These are phyloP conservation scores for Backusella tuberculispora DNA, from an alignment of 192 early-diverging fungal genomes.

Conservation along the genomic window DNA sequence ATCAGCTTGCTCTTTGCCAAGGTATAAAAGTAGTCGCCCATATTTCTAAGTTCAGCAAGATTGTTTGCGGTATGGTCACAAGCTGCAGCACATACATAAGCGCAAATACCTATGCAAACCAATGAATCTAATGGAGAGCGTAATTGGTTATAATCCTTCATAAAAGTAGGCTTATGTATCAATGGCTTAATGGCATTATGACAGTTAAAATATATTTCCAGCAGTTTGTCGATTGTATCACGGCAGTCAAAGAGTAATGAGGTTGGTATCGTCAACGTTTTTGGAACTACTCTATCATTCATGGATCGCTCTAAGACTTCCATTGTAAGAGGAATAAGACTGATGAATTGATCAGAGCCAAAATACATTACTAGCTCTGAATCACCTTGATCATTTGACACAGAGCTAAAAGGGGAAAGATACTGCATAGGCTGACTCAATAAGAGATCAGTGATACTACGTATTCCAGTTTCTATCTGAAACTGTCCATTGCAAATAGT, in stretches of 20 bases:
- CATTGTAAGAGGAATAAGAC: slow-evolving; percentile 9
- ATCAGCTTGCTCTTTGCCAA: not conserved
- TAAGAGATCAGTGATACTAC: not conserved
- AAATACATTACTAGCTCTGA: not conserved
- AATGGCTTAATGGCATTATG: not conserved
- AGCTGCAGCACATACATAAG: not conserved
- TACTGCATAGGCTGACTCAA: not conserved
- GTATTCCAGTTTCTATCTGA: slow-evolving; percentile 10
- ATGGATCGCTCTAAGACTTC: not conserved
- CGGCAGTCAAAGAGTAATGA: not conserved
- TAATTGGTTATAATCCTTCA: not conserved
- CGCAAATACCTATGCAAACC: not conserved
- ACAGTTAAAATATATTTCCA: not conserved
- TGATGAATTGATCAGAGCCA: slow-evolving; percentile 5
- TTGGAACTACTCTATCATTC: not conserved
- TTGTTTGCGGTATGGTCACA: not conserved
- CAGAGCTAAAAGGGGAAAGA: not conserved
- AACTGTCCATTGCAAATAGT: not conserved
- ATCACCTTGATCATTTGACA: not conserved
- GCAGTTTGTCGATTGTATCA: not conserved
- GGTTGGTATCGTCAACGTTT: not conserved
- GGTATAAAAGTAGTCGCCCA: not conserved
- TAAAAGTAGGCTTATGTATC: not conserved
- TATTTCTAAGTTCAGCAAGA: not conserved
- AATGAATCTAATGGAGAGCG: slow-evolving; percentile 4